These are phyloP conservation scores for Hibiscus syriacus DNA, from an alignment of 345 rosid genomes.

Conservation along the genomic window DNA sequence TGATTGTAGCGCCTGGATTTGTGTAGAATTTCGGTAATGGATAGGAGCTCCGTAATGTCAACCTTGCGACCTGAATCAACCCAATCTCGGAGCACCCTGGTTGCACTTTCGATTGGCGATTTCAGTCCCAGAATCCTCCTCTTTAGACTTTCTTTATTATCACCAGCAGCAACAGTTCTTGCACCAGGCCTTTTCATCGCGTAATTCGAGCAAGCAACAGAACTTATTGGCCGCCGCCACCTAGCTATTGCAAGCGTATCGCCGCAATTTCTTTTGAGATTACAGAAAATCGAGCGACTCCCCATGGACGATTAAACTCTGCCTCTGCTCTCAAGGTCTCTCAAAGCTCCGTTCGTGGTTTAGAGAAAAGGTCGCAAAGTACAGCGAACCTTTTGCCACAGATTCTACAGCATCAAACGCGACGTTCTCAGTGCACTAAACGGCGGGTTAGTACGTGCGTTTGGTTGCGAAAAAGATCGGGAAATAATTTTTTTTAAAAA, in stretches of 20 bases:
- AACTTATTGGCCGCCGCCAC: conserved; percentile 20
- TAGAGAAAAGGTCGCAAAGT: not conserved
- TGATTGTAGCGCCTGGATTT: conserved; percentile 34
- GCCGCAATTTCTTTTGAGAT: conserved; percentile 9
- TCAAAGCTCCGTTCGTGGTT: not conserved
- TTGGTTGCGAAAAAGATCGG: too few relatives aligned
- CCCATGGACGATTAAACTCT: conserved; percentile 18
- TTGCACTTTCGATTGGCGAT: conserved; percentile 19
- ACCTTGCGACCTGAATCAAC: conserved; percentile 31
- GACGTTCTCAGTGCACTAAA: not conserved
- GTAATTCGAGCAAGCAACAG: conserved; percentile 14
- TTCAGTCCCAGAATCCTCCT: conserved; percentile 30
- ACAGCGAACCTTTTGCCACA: not conserved
- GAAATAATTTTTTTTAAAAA: too few relatives aligned
- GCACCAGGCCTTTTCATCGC: not conserved
- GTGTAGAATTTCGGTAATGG: conserved; percentile 7
- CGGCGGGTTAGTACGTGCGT: too few relatives aligned
- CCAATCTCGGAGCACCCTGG: conserved; percentile 30
- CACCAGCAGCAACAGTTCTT: not conserved
- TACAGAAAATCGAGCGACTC: conserved; percentile 12
- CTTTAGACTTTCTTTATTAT: conserved; percentile 12
- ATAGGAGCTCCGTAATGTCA: conserved; percentile 35
- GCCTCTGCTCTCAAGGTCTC: not conserved
- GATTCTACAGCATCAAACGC: not conserved
- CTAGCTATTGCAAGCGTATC: not conserved